phyloP scores from a whole-genome alignment of 2,329 filamentous ascomycete species.

The Scortechinia acanthostroma region DNA sequence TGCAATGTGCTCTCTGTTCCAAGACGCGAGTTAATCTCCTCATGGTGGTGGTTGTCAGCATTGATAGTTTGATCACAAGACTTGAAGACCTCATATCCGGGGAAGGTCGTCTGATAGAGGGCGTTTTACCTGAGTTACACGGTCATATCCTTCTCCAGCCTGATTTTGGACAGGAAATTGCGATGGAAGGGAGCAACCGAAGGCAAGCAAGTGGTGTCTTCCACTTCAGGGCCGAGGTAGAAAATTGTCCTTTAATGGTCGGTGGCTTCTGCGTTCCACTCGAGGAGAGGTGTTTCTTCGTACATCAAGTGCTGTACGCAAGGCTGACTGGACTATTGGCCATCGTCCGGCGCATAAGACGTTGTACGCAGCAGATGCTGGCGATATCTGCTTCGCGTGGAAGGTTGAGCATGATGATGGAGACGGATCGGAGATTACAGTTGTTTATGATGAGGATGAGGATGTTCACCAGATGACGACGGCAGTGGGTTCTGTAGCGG shows the following conservation, averaged over 20 bases:
- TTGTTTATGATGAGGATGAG: slow-evolving; percentile 17
- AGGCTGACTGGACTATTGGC: slow-evolving; percentile 14
- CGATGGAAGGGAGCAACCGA: background rate
- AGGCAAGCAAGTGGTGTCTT: background rate
- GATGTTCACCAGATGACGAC: slow-evolving; percentile 8
- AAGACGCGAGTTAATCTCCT: background rate
- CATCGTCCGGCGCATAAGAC: slow-evolving; percentile 14
- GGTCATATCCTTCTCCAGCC: background rate
- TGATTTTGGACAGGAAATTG: background rate
- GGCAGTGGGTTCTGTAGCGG: no score
- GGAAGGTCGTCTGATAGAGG: no score
- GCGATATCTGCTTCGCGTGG: slow-evolving; percentile 10
- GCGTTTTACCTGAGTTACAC: no score
- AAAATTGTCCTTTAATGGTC: background rate
- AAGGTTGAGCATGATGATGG: slow-evolving; percentile 17
- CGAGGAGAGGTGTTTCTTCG: background rate
- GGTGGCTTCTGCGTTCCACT: background rate
- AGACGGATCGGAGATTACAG: slow-evolving; percentile 17
- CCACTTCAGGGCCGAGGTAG: background rate
- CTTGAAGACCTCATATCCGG: no score
- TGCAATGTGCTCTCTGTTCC: slow-evolving; percentile 12
- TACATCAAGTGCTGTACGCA: background rate
- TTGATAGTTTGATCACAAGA: background rate
- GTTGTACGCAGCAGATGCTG: slow-evolving; percentile 13
- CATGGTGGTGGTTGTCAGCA: background rate